Base-by-base conservation (phyloP, 1,139 yeast genomes). In the Diutina siamensis region DNA sequence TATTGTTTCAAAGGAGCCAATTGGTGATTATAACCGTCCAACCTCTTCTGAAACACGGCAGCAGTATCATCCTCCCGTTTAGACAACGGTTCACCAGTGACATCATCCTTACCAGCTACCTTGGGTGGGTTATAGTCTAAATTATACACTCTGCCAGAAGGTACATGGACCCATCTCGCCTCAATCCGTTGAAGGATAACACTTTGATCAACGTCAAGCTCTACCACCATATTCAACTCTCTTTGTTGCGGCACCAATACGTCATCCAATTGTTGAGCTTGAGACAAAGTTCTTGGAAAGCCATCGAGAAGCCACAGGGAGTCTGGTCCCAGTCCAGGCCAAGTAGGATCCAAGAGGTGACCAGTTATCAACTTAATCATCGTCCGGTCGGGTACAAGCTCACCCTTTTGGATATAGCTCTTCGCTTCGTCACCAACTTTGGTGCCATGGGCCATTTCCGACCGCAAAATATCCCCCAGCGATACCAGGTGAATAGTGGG, bases 91-190 rank as follows among this genome's bases (percentile, higher is more conserved):
- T 89, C 97, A 0, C 96, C 96, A 0, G 97, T 89, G 2, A 87
- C 57, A 58, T 89, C 97, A 58, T 89, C 97, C 50, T 65, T 72
- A 45, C 86, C 94, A 0, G 88, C 78, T 1, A 72, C 74, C 53
- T 81, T 82, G 2, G 97, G 97, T 3, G 97, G 97, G 55, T 85
- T 87, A 62, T 86, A 89, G 49, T 86, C 81, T 51, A 85, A 60
- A 57, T 84, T 89, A 60, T 89, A 89, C 1, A 88, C 83, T 51
- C 97, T 67, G 0, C 97, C 97, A 49, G 95, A 83, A 0, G 85
- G 78, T 10, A 72, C 59, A 62, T 89, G 97, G 33, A 87, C 83
- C 82, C 84, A 88, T 51, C 97, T 65, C 50, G 87, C 84, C 55
- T 83, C 86, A 34, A 89, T 86, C 55, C 97, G 71, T 41, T 82